phyloP scores from a whole-genome alignment of 192 early-diverging fungal genomes.

The Coemansia sp. region DNA sequence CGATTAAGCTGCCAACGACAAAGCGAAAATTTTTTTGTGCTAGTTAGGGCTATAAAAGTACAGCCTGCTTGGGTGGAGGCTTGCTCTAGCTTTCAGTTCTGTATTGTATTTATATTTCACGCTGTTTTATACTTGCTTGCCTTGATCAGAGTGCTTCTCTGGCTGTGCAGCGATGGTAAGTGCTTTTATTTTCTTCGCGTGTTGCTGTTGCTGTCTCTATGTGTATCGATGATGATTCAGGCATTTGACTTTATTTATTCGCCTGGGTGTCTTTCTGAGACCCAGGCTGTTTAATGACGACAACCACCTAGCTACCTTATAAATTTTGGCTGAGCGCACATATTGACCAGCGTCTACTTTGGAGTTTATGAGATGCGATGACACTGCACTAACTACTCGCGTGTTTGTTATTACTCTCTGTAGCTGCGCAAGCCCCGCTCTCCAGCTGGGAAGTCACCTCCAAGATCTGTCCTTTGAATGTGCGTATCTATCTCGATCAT shows the following conservation, averaged over 20 bases:
- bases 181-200: background rate
- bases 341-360: background rate
- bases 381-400: slow-evolving; percentile 5
- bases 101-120: background rate
- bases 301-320: slow-evolving; percentile 48
- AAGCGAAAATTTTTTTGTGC: slow-evolving; percentile 1
- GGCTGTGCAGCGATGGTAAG: slow-evolving; percentile 7
- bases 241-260: slow-evolving; percentile 54
- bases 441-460: background rate
- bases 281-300: slow-evolving; percentile 38
- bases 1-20: background rate
- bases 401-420: background rate
- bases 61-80: background rate
- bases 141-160: background rate
- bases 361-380: background rate
- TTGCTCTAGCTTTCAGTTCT: background rate
- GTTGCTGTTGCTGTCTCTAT: background rate
- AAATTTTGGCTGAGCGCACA: slow-evolving; percentile 38
- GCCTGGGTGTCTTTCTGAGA: slow-evolving; percentile 22
- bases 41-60: background rate
- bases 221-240: slow-evolving; percentile 41
- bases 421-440: background rate
- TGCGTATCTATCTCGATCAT: background rate
- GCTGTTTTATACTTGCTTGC: no score
- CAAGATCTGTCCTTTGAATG: background rate